A percentile compares a stretch with the other conserved stretches of the same genome.
phyloP scores from a whole-genome alignment of 2,329 filamentous ascomycete species.

The Fusarium pseudograminearum region DNA sequence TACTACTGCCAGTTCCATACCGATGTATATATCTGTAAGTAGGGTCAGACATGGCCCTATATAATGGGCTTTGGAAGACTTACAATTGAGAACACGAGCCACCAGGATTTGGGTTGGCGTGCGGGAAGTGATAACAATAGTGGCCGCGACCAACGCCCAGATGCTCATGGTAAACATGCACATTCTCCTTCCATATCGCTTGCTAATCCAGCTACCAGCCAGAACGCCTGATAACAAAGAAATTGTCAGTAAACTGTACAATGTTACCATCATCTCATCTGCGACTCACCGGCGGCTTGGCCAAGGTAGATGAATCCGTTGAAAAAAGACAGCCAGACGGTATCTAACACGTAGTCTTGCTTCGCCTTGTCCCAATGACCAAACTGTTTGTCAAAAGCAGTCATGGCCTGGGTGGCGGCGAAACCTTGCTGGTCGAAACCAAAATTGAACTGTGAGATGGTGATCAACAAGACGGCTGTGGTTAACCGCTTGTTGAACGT shows the following conservation, averaged over 20 bases:
- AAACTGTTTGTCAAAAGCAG: conserved; percentile 51
- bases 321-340: conserved; percentile 53
- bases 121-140: conserved; percentile 35
- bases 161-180: conserved; percentile 54
- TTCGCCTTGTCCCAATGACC: conserved; percentile 45
- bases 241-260: not conserved
- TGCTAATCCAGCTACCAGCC: conserved; percentile 40
- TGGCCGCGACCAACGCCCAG: conserved; percentile 48
- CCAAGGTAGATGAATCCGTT: conserved; percentile 54
- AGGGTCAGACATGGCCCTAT: not conserved
- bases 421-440: conserved; percentile 56
- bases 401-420: conserved; percentile 54
- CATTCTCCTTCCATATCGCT: conserved; percentile 45
- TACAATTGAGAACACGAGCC: conserved; percentile 40
- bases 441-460: conserved; percentile 52
- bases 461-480: not conserved
- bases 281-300: conserved; percentile 48
- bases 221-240: conserved; percentile 31
- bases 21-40: conserved; percentile 36
- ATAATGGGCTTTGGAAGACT: not conserved
- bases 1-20: conserved; percentile 46
- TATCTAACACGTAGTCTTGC: conserved; percentile 45
- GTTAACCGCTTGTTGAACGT: not conserved
- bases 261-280: accelerated
- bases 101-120: conserved; percentile 41